A percentile compares a stretch with the other conserved stretches of the same genome.
These are phyloP conservation scores for Paraphysoderma sedebokerense DNA, from an alignment of 371 early-diverging fungal species.

Conservation along the genomic window DNA sequence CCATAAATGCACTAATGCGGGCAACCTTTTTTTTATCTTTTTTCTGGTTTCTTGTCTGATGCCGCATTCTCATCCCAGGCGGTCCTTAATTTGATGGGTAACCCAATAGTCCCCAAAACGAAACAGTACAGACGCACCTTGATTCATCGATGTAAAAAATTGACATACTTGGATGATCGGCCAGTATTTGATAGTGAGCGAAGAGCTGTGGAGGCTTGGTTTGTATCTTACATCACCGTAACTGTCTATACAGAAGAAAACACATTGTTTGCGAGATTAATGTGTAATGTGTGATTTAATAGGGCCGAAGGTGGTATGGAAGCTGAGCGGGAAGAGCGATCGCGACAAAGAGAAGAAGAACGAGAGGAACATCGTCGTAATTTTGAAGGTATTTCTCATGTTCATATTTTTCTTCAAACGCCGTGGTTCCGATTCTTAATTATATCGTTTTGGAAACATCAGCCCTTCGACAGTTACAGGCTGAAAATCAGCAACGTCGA, in stretches of 20 bases:
- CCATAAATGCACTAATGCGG: too few species aligned
- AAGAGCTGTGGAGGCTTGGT: conserved; percentile 24
- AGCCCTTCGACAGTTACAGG: conserved; percentile 18
- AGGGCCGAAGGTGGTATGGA: conserved; percentile 22
- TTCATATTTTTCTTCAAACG: not conserved
- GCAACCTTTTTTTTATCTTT: too few species aligned
- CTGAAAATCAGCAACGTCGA: conserved; percentile 13
- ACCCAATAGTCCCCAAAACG: conserved; percentile 25
- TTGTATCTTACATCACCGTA: too few species aligned
- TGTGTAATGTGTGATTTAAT: too few species aligned
- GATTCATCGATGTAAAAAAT: conserved; percentile 12
- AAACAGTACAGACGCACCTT: conserved; percentile 23
- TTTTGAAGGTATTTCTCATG: too few species aligned
- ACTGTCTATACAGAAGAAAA: too few species aligned
- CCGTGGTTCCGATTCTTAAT: too few species aligned
- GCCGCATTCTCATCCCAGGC: conserved; percentile 12
- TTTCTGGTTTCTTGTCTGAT: too few species aligned
- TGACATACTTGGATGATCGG: conserved; percentile 33
- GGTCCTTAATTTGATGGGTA: conserved; percentile 29
- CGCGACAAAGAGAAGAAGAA: conserved; percentile 21
- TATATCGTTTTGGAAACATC: too few species aligned
- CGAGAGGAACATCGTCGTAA: conserved; percentile 15
- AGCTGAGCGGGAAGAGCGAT: conserved; percentile 24
- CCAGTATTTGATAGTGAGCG: conserved; percentile 34
- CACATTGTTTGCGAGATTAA: too few species aligned